Evolutionary conservation across 2,329 filamentous ascomycete species (phyloP), one percentile per base, ranked within the genome.

Genomic region (Clathrospora elynae): DNA sequence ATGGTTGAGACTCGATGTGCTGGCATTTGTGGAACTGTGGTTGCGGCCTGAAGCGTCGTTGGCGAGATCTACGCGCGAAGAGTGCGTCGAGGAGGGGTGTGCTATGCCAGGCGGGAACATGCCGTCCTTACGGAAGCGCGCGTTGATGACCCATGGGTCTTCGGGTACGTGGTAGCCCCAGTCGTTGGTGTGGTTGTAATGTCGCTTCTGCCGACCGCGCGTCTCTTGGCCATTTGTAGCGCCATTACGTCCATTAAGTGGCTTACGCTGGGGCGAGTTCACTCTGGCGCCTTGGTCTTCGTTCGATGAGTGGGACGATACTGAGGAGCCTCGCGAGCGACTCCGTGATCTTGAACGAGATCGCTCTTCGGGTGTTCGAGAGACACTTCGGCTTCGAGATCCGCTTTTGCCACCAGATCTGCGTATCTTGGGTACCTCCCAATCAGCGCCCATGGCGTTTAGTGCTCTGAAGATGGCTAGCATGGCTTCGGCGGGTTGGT

Each of bases 401-500:
- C 60, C 52, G 19, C 62, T 76, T 67, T 61, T 54, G 7, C 75
- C 75, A 14, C 74, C 68, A 23, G 68, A 53, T 40, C 62, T 64
- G 19, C 72, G 67, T 29, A 66, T 65, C 30, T 54, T 70, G 4
- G 78, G 74, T 9, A 81, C 75, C 57, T 95, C 84, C 86, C 95
- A 97, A 35, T 90, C 85, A 9, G 91, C 93, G 20, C 90, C 91
- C 62, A 96, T 85, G 55, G 91, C 91, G 48, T 85, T 79, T 29
- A 99, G 76, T 0, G 93, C 91, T 68, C 92, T 90, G 77, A 96
- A 96, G 42, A 99, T 93, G 62, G 92, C 96, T 17, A 95, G 76
- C 70, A 99, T 87, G 0, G 93, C 93, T 69, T 99, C 93, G 61
- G 91, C 90, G 0, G 93, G 93, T 42, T 90, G 87, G 63, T 97